Evolutionary conservation across 306 rosid species (phyloP).

Genomic region (Malus domestica): DNA sequence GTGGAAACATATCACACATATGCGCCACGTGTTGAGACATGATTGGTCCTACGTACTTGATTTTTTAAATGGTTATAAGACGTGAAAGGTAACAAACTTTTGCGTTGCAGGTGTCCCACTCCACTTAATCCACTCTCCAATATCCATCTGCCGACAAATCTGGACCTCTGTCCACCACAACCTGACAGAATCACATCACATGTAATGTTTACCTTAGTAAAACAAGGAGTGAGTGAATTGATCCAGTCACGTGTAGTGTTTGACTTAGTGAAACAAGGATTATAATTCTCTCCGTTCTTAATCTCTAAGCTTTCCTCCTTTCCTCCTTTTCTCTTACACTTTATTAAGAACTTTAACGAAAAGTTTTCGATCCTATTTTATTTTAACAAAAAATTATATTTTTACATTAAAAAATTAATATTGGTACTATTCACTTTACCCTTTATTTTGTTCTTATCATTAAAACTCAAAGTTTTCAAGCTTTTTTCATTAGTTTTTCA

Average conservation of each 20-base stretch:
- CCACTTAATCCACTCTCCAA: background rate
- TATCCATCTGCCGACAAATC: background rate
- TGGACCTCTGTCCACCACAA: background rate
- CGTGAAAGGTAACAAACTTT: background rate
- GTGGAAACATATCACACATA: background rate
- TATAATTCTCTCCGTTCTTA: too few relatives aligned
- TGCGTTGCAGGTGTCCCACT: background rate
- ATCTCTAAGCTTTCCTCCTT: too few relatives aligned
- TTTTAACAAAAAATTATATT: too few relatives aligned
- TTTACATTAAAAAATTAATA: too few relatives aligned
- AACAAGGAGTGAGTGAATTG: too few relatives aligned
- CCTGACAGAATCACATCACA: background rate
- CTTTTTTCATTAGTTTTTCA: too few relatives aligned
- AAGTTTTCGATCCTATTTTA: accelerated
- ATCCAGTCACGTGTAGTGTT: too few relatives aligned
- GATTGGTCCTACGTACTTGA: background rate
- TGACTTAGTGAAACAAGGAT: too few relatives aligned
- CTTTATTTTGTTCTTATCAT: too few relatives aligned
- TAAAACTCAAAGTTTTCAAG: too few relatives aligned
- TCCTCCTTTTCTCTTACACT: accelerated
- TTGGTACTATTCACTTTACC: too few relatives aligned
- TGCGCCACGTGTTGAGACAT: background rate
- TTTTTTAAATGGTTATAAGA: background rate
- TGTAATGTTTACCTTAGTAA: background rate
- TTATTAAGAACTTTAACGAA: too few relatives aligned